Evolutionary conservation across 164 flowering plant species (phyloP), one percentile per base, ranked within the genome.

Genomic region (Tetracentron sinense): DNA sequence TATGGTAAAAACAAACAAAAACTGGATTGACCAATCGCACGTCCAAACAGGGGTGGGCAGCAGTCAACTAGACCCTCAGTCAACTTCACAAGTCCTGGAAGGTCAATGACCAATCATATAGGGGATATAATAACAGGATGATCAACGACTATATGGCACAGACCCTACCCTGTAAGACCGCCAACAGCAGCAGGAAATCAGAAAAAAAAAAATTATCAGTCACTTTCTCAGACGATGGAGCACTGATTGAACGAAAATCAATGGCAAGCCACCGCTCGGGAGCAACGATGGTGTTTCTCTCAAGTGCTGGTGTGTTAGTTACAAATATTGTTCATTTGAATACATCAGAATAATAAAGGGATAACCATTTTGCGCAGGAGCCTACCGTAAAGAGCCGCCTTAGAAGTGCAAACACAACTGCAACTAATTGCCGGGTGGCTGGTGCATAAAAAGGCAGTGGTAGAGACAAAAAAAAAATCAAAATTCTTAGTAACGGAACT

Each of bases 401-500:
- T 74, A 95, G 69, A 64, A 95, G 90, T 56, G 91, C 80, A n/a
- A 77, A 92, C 89, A 68, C 97, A 92, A 72, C 87, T 71, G 86
- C 84, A 63, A 95, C 97, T 22, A n/a, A 92, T 97, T 20, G 92
- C 95, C 25, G 99, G n/a, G n/a, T n/a, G 99, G 69, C 99, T 95
- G 85, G 31, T 53, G 50, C 62, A 72, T 69, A 72, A 63, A 65
- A 46, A 33, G 22, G 31, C 28, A 60, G 16, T 17, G 33, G 46
- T 56, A 61, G 66, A 55, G 17, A 54, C 44, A 31, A 25, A 60
- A 17, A 47, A n/a, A 20, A 50, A 54, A 27, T 42, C 44, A 30
- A 53, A 25, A 49, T 4, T 20, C 20, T 16, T 16, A 14, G 5
- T 27, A 53, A 15, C 15, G 22, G 30, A 26, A 14, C 3, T 4